Percentiles rank a stretch among this genome's conserved stretches.
These are phyloP conservation scores for Boletellus ananiceps DNA, from an alignment of 768 basidiomycete genomes.

Conservation along the genomic window DNA sequence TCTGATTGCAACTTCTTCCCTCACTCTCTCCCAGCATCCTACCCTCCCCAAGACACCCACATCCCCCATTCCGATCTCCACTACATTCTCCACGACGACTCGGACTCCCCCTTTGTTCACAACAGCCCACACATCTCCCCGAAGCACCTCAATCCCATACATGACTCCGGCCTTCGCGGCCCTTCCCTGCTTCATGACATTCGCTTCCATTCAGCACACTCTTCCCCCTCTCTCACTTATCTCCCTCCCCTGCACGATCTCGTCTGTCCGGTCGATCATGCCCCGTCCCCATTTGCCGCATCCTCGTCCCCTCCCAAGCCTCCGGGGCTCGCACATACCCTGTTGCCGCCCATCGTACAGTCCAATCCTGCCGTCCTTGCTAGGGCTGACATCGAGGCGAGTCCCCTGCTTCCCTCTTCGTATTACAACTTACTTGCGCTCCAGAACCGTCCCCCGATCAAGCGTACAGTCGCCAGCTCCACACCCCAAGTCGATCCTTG, in stretches of 20 bases:
- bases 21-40: constrained; percentile 22
- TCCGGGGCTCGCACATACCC: constrained; percentile 24
- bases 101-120: constrained; percentile 16
- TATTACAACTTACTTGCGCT: constrained; percentile 9
- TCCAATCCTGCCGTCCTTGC: constrained; percentile 29
- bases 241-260: constrained; percentile 26
- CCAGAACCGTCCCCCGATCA: constrained; percentile 27
- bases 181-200: constrained; percentile 23
- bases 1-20: constrained; percentile 22
- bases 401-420: neutral
- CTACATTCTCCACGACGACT: constrained; percentile 22
- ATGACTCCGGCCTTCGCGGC: constrained; percentile 20
- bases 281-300: constrained; percentile 13
- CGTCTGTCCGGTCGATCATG: constrained; percentile 15
- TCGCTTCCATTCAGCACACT: constrained; percentile 26
- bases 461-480: constrained; percentile 19
- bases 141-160: constrained; percentile 26
- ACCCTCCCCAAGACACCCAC: constrained; percentile 24
- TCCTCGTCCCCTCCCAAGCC: constrained; percentile 23
- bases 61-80: constrained; percentile 26
- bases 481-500: constrained; percentile 37
- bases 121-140: constrained; percentile 23
- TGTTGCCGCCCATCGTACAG: constrained; percentile 32
- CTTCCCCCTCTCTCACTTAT: constrained; percentile 23
- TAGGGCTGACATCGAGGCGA: constrained; percentile 24